Evolutionary conservation across 108 stramenopile species (phyloP).

Genomic region (Nannochloropsis oceanica): DNA sequence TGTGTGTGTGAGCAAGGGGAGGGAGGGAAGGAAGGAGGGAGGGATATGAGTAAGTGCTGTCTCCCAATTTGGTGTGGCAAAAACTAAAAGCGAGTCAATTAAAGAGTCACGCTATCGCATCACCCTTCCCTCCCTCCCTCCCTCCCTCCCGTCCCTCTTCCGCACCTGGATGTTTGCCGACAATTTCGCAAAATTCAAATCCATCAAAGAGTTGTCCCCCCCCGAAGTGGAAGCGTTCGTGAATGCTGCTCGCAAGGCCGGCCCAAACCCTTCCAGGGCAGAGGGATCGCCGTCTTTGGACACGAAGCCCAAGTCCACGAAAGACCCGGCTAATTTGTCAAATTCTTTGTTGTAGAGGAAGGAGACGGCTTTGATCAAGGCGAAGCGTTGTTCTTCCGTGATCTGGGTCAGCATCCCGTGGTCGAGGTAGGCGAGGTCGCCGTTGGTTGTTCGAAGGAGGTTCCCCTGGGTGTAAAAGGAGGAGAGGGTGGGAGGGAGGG

Average conservation of each 20-base stretch:
- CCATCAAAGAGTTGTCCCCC: background rate
- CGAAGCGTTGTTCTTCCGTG: conserved; percentile 69
- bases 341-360: conserved; percentile 36
- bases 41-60: too few relatives aligned
- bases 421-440: conserved; percentile 62
- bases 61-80: too few relatives aligned
- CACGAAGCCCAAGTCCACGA: background rate
- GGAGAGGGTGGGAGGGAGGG: background rate
- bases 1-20: background rate
- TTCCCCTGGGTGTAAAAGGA: conserved; percentile 41
- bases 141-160: too few relatives aligned
- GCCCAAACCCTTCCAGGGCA: background rate
- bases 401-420: conserved; percentile 91
- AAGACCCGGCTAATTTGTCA: background rate
- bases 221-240: background rate
- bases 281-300: background rate
- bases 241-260: background rate
- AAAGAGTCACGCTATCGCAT: too few relatives aligned
- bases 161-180: background rate
- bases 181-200: background rate
- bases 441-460: conserved; percentile 53
- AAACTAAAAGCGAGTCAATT: too few relatives aligned
- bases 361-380: conserved; percentile 60
- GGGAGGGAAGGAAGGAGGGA: too few relatives aligned
- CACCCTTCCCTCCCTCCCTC: too few relatives aligned